Evolutionary conservation across 257 asterid genomes (phyloP).

Genomic region (Solanum dulcamara): DNA sequence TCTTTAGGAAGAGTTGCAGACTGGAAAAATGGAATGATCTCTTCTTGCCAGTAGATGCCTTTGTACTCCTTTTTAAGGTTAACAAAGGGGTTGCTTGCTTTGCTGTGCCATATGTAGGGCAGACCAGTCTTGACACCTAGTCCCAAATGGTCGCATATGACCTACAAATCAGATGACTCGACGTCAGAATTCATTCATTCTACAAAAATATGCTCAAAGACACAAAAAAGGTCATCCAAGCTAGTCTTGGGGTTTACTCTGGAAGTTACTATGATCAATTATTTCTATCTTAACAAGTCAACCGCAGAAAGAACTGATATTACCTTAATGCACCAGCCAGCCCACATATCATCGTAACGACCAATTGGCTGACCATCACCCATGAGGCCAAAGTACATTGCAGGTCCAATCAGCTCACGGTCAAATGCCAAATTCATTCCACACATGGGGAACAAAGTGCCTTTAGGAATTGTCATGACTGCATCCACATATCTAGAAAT

Average conservation of each 20-base stretch:
- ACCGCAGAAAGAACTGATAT: not conserved
- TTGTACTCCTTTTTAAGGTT: slow-evolving; percentile 9
- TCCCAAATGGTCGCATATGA: slow-evolving; percentile 10
- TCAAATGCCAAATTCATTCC: slow-evolving; percentile 11
- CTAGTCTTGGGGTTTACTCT: not conserved
- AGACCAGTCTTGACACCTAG: slow-evolving; percentile 9
- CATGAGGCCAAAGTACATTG: slow-evolving; percentile 15
- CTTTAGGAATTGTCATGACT: slow-evolving; percentile 9
- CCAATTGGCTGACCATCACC: slow-evolving; percentile 16
- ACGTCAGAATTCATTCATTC: not conserved
- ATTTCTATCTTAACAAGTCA: not conserved
- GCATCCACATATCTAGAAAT: slow-evolving; percentile 4
- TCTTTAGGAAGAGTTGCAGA: slow-evolving; percentile 8
- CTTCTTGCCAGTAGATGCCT: slow-evolving; percentile 13
- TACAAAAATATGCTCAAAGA: not conserved
- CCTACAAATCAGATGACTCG: not conserved
- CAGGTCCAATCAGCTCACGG: slow-evolving; percentile 12
- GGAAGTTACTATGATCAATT: not conserved
- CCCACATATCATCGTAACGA: slow-evolving; percentile 12
- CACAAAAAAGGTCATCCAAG: not conserved
- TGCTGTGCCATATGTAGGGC: slow-evolving; percentile 16
- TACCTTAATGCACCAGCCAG: slow-evolving; percentile 11
- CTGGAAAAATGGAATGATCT: slow-evolving; percentile 12
- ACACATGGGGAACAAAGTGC: slow-evolving; percentile 12
- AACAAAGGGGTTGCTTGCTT: slow-evolving; percentile 10